Conservation (phyloP, 2,329 filamentous ascomycete genomes). For the Ophiostoma piceae region DNA sequence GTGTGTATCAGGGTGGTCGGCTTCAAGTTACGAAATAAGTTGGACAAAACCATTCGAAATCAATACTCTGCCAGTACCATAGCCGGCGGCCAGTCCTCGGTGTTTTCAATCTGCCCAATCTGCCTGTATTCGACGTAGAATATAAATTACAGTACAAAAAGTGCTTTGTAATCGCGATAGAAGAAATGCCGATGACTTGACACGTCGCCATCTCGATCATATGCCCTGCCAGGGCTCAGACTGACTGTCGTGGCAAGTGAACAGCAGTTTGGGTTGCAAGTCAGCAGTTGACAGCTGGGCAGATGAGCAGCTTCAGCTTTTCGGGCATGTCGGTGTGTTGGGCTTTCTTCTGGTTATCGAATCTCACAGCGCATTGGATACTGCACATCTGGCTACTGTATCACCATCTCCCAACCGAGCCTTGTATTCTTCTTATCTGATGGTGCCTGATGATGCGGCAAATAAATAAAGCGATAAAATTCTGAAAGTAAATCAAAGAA, state of each 20-base stretch:
- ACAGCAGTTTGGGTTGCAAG: not conserved
- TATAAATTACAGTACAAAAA: not conserved
- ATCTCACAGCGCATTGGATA: not conserved
- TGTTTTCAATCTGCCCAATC: not conserved
- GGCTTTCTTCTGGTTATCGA: not conserved
- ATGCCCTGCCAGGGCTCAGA: not conserved
- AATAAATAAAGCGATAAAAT: not conserved
- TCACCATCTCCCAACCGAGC: not conserved
- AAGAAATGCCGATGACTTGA: not conserved
- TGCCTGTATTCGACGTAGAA: not conserved
- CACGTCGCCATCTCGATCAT: not conserved
- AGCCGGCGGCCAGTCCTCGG: not conserved
- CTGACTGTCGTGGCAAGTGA: conserved; percentile 1
- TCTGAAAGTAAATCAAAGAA: too few relatives aligned
- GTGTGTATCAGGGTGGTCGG: not conserved
- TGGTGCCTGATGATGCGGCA: not conserved
- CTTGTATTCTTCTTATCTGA: not conserved
- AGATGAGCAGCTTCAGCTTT: not conserved
- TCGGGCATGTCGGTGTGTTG: not conserved
- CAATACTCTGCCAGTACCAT: not conserved
- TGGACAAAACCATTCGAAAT: too few relatives aligned
- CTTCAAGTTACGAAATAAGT: too few relatives aligned
- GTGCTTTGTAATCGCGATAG: not conserved
- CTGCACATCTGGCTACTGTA: not conserved
- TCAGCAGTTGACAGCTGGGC: not conserved